phyloP scores from a whole-genome alignment of 2,329 filamentous ascomycete genomes.

The Didymella exigua region DNA sequence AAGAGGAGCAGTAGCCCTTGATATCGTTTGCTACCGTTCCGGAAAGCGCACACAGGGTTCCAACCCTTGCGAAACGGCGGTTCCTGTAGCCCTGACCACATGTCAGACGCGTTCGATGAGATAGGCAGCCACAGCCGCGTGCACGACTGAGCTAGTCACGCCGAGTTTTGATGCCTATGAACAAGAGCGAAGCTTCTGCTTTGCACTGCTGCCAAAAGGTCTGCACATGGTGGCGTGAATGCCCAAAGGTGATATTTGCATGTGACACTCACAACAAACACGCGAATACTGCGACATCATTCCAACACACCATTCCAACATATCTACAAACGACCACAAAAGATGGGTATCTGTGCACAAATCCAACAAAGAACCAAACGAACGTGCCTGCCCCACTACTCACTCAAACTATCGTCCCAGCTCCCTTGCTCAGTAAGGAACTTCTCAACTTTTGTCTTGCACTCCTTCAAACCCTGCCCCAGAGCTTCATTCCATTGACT shows the following conservation, averaged over 20 bases:
- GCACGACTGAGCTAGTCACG: neutral
- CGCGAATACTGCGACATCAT: neutral
- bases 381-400: constrained; percentile 31
- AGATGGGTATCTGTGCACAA: constrained; percentile 45
- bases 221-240: neutral
- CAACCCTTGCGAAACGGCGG: constrained; percentile 5
- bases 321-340: constrained; percentile 4
- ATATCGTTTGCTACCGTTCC: neutral
- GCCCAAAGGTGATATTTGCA: neutral
- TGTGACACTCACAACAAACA: neutral
- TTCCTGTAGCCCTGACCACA: constrained; percentile 3
- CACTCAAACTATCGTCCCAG: constrained; percentile 73
- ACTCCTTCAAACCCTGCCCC: constrained; percentile 74
- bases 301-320: neutral
- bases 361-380: constrained; percentile 27
- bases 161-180: too few relatives aligned
- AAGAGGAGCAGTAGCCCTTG: neutral
- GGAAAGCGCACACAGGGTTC: constrained; percentile 1
- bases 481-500: constrained; percentile 88
- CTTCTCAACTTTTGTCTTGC: constrained; percentile 74
- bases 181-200: neutral
- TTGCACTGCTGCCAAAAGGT: neutral
- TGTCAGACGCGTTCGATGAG: constrained; percentile 2
- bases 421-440: constrained; percentile 80
- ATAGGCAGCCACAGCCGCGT: constrained; percentile 6